These are phyloP conservation scores for Cystobasidiaceae sp. DNA, from an alignment of 1,284 basidiomycete species.

Conservation along the genomic window DNA sequence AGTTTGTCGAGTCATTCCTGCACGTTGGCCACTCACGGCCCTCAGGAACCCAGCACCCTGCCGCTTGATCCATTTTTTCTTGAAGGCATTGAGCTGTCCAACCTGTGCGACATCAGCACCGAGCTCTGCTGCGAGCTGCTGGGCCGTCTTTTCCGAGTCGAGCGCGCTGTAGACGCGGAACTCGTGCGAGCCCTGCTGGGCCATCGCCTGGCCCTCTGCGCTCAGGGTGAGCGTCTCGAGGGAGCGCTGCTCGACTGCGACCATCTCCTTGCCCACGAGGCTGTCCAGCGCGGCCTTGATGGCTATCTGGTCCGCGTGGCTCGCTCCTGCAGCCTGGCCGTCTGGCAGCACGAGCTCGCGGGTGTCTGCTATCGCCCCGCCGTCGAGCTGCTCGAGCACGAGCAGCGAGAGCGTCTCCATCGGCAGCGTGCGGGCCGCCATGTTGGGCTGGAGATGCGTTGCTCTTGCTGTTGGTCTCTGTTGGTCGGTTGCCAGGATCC, in stretches of 20 bases:
- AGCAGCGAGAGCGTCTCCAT: slow-evolving; percentile 16
- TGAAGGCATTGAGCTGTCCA: slow-evolving; percentile 93
- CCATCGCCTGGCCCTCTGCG: slow-evolving; percentile 73
- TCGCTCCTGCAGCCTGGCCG: slow-evolving; percentile 48
- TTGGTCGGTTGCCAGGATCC: too few species aligned
- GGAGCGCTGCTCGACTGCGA: slow-evolving; percentile 38
- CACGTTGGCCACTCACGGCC: slow-evolving; percentile 56
- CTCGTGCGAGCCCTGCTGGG: slow-evolving; percentile 81
- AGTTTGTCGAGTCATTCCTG: not conserved
- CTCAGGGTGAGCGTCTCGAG: slow-evolving; percentile 52
- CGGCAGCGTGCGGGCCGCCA: slow-evolving; percentile 4
- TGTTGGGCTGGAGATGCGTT: not conserved
- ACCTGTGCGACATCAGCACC: slow-evolving; percentile 78
- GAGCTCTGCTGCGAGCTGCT: slow-evolving; percentile 52
- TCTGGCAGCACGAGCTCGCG: slow-evolving; percentile 57
- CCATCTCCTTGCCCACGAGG: slow-evolving; percentile 73
- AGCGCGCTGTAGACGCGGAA: slow-evolving; percentile 83
- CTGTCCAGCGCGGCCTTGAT: slow-evolving; percentile 86
- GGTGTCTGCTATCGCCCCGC: slow-evolving; percentile 64
- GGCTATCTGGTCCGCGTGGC: slow-evolving; percentile 56
- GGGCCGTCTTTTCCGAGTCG: slow-evolving; percentile 47
- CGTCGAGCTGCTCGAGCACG: slow-evolving; percentile 29
- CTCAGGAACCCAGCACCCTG: slow-evolving; percentile 82
- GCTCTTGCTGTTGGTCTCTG: not conserved
- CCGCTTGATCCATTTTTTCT: slow-evolving; percentile 94